Conservation (phyloP, 208 protist genomes). For the Trypanosoma cruzi region DNA sequence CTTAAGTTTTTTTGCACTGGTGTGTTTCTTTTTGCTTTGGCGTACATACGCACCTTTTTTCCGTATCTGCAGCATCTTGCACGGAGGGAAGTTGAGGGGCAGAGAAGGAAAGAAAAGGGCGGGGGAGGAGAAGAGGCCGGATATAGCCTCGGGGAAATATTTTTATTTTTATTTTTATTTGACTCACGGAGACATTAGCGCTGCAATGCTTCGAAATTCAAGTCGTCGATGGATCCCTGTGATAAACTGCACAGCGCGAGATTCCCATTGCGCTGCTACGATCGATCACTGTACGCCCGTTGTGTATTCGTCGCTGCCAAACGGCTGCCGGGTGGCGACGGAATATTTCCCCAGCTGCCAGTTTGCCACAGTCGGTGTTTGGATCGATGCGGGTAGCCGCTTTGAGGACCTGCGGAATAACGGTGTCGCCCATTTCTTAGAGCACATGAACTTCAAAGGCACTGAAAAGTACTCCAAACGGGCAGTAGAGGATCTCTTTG, state of each 20-base stretch:
- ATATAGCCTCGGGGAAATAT: background rate
- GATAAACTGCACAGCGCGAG: constrained; percentile 51
- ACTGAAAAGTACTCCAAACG: constrained; percentile 91
- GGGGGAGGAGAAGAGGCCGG: background rate
- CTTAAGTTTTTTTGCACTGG: background rate
- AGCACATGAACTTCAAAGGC: constrained; percentile 99
- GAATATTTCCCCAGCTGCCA: constrained; percentile 91
- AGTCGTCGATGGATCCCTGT: constrained; percentile 14
- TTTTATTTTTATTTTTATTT: constrained; percentile 1
- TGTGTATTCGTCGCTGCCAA: constrained; percentile 92
- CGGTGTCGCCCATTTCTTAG: constrained; percentile 98
- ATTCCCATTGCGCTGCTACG: constrained; percentile 46
- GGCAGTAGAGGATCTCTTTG: constrained; percentile 95
- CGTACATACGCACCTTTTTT: background rate
- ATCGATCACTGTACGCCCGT: constrained; percentile 78
- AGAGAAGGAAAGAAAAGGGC: background rate
- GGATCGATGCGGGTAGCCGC: constrained; percentile 97
- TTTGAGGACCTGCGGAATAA: constrained; percentile 98
- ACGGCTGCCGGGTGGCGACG: constrained; percentile 97
- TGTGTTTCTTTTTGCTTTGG: constrained; percentile 3
- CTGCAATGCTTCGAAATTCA: constrained; percentile 34
- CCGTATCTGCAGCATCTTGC: background rate
- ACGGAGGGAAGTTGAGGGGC: background rate
- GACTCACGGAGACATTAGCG: background rate
- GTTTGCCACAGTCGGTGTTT: constrained; percentile 97